Base-by-base conservation (phyloP, 2,329 filamentous ascomycete genomes). In the Orbilia ellipsospora region DNA sequence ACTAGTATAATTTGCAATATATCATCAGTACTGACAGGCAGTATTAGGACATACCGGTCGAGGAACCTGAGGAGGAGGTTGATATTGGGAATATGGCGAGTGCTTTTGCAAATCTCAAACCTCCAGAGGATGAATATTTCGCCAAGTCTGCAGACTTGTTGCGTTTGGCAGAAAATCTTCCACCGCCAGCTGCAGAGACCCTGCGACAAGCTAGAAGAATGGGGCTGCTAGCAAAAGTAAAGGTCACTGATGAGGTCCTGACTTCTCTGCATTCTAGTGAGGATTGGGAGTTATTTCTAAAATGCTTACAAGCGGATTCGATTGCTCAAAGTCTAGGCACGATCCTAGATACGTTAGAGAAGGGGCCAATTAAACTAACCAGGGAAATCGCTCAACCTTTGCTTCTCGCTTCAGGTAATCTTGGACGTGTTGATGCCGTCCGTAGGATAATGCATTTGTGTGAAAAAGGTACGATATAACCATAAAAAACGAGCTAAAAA, bases 41-140 rank as follows among this genome's bases (percentile, higher is more conserved):
- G 1, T 20, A 3, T 1, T 44, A 68, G 64, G 54, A 48, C 26
- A 26, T 68, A 28, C 54, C 64, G 6, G 15, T 59, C 12, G 54
- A 52, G 12, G 54, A 68, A 54, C 54, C 64, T 13, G 28, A 20
- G 0, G 54, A 60, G 15, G 44, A 52, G 15, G 7, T 68, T 4
- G 64, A 68, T 50, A 40, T 54, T n/a, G 12, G 48, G 20, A 16
- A 50, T 4, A 56, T 66, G n/a, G 40, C 62, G 10, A 6, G 26
- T 15, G 40, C 62, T 4, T 66, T 66, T 20, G 28, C 36, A 4
- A n/a, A 57, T 6, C 62, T 66, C 13, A 44, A 44, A 23, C 20
- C 50, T 15, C 36, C 62, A 5, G 40, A 48, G 8, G 20, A 50
- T 16, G 40, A 48, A 10, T 40, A 44, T 57, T 23, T 13, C 5